Base-by-base conservation (phyloP, 2,329 filamentous ascomycete species). In the Chrysoporthe deuterocubensis region DNA sequence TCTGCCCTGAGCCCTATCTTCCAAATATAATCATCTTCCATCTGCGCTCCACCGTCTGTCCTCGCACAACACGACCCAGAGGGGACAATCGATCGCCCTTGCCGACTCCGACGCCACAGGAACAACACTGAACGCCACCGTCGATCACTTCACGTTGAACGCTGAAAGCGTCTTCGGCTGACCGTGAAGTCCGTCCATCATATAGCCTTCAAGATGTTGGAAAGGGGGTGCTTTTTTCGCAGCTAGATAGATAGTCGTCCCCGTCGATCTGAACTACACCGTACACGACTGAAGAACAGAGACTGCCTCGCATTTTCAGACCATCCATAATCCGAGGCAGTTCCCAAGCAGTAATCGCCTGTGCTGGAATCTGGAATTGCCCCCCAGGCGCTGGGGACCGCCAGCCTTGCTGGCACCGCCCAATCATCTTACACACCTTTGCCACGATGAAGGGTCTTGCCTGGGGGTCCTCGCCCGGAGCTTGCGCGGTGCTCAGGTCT, bases 371-470 rank as follows among this genome's bases (percentile, higher is more conserved):
- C 37, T 40, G 37, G 37, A 5, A 9, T 7, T 7, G 37, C 37
- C 37, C 37, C 6, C 13, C 4, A 21, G 56, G 7, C 42, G 61
- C 37, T 63, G 32, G 48, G 61, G 44, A 32, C 40, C 61, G 48
- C 61, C 37, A 67, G 16, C 46, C 43, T 46, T 37, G 18, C 37
- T 16, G 6, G 26, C 32, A 8, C 37, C 54, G 56, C 44, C 62
- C 67, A 69, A 69, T 69, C 67, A 69, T 67, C 67, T 69, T 69
- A 69, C 68, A 69, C 62, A 58, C 32, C 14, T n/a, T 11, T 43
- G 4, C 16, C 21, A 13, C 52, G 4, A 21, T 43, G 40, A 11
- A 21, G 50, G 50, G 50, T n/a, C 46, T 21, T 52, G 26, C 26
- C 26, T 26, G 26, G 26, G 26, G 26, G 26, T 26, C 26, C 26